A percentile compares a stretch with the other conserved stretches of the same genome.
These are phyloP conservation scores for Collybiopsis confluens DNA, from an alignment of 768 basidiomycete genomes.

Conservation along the genomic window DNA sequence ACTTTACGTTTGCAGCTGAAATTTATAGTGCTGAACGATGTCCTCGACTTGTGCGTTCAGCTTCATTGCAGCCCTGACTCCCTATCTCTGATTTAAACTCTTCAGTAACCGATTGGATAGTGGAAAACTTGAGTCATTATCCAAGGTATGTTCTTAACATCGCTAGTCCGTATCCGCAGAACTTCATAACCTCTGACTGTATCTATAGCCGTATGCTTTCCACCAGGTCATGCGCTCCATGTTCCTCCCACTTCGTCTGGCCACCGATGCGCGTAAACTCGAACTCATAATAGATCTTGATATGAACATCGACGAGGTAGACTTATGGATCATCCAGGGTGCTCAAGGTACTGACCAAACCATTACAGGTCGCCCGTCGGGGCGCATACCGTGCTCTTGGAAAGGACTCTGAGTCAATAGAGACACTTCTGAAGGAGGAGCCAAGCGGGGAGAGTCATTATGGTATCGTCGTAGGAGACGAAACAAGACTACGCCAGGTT, in stretches of 20 bases:
- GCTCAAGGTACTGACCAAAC: not conserved
- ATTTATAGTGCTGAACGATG: slow-evolving; percentile 52
- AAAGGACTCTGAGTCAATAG: slow-evolving; percentile 28
- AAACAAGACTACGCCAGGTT: slow-evolving; percentile 63
- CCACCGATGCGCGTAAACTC: slow-evolving; percentile 55
- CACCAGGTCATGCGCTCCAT: slow-evolving; percentile 59
- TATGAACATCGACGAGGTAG: slow-evolving; percentile 43
- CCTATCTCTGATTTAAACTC: not conserved
- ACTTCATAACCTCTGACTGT: not conserved
- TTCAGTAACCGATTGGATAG: slow-evolving; percentile 65
- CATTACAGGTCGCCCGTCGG: slow-evolving; percentile 37
- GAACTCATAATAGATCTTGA: slow-evolving; percentile 58
- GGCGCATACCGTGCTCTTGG: slow-evolving; percentile 43
- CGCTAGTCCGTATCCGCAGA: not conserved
- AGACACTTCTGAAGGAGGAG: slow-evolving; percentile 23
- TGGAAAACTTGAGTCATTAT: slow-evolving; percentile 59
- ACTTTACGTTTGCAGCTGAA: not conserved
- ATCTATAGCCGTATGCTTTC: slow-evolving; percentile 48
- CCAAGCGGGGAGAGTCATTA: slow-evolving; percentile 29
- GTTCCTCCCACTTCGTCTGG: slow-evolving; percentile 50
- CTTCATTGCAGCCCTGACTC: not conserved
- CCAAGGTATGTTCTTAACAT: slow-evolving; percentile 22
- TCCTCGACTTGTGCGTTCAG: slow-evolving; percentile 50
- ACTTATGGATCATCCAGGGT: slow-evolving; percentile 2
- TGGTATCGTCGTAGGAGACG: slow-evolving; percentile 64